A percentile compares a stretch with the other conserved stretches of the same genome.
phyloP scores from a whole-genome alignment of 176 grass and related monocot species.

The Lolium perenne region DNA sequence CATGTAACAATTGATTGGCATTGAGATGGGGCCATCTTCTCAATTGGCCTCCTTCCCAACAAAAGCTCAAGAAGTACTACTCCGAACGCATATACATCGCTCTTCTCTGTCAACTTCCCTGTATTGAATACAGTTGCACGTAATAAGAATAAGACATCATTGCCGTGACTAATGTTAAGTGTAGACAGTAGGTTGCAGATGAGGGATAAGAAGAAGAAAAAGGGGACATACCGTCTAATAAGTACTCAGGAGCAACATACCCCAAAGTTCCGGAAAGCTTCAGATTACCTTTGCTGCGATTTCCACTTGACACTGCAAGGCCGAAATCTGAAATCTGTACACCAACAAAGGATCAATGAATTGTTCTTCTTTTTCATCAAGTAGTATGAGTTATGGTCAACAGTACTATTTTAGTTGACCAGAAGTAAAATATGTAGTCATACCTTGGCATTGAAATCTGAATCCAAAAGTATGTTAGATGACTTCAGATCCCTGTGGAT shows the following conservation, averaged over 20 bases:
- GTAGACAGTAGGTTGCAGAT: not conserved
- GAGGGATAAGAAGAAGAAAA: not conserved
- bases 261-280: constrained; percentile 87
- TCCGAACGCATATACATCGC: constrained; percentile 96
- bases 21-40: constrained; percentile 83
- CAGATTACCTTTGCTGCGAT: constrained; percentile 73
- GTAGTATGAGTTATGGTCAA: not conserved
- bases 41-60: constrained; percentile 85
- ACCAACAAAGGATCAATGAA: not conserved
- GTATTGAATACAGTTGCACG: constrained; percentile 35
- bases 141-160: constrained; percentile 15
- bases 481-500: constrained; percentile 97
- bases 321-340: constrained; percentile 95
- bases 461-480: constrained; percentile 96
- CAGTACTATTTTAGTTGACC: constrained; percentile 28
- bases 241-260: constrained; percentile 94
- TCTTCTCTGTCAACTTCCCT: constrained; percentile 99
- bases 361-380: not conserved
- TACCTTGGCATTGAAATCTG: constrained; percentile 94
- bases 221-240: constrained; percentile 70
- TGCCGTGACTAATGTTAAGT: not conserved
- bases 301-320: constrained; percentile 74
- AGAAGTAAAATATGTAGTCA: constrained; percentile 34
- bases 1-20: constrained; percentile 93
- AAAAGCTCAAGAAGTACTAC: constrained; percentile 97